These are phyloP conservation scores for Cenococcum geophilum DNA, from an alignment of 495 filamentous ascomycete species.

Conservation along the genomic window DNA sequence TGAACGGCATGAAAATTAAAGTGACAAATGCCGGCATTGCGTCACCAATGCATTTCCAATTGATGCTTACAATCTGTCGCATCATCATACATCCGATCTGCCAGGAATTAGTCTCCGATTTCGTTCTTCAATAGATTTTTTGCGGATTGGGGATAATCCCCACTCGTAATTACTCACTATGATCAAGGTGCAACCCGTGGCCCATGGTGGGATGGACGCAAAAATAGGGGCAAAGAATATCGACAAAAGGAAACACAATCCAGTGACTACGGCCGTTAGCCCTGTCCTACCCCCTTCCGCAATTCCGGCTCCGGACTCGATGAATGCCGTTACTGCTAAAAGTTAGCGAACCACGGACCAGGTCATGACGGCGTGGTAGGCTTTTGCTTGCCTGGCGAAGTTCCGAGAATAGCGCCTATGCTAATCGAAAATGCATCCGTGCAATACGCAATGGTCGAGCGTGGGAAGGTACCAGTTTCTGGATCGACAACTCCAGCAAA, in stretches of 20 bases:
- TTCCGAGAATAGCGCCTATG: conserved; percentile 68
- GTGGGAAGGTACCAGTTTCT: conserved; percentile 69
- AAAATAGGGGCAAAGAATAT: conserved; percentile 83
- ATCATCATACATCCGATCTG: conserved; percentile 44
- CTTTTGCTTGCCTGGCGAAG: no score
- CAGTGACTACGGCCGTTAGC: conserved; percentile 65
- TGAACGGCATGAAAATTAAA: conserved; percentile 79
- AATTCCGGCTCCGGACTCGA: conserved; percentile 80
- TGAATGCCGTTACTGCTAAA: conserved; percentile 77
- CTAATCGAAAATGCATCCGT: conserved; percentile 72
- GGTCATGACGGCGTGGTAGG: no score
- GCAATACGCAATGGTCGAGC: conserved; percentile 71
- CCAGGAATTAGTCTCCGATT: not conserved
- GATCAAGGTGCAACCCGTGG: conserved; percentile 75
- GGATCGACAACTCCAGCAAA: conserved; percentile 70
- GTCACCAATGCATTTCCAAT: conserved; percentile 76
- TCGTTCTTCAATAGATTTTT: no score
- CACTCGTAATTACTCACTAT: conserved; percentile 60
- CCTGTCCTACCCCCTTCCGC: conserved; percentile 78
- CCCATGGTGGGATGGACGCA: conserved; percentile 46
- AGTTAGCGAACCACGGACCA: no score
- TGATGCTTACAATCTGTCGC: conserved; percentile 68
- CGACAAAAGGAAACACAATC: conserved; percentile 76
- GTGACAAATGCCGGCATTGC: conserved; percentile 75
- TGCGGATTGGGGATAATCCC: not conserved